These are phyloP conservation scores for Fagopyrum homotropicum DNA, from an alignment of 148 eudicot species.

Conservation along the genomic window DNA sequence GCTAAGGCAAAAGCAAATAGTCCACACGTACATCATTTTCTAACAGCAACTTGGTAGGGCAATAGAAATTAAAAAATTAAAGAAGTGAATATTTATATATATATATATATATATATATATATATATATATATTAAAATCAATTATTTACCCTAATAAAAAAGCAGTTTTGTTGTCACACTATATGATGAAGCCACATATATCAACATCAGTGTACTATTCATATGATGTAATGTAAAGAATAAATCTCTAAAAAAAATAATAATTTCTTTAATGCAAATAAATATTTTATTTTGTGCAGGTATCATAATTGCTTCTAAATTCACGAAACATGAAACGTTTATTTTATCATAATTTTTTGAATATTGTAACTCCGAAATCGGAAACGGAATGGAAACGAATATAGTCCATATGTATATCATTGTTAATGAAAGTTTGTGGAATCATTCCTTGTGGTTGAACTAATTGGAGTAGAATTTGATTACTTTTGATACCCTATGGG, in stretches of 20 bases:
- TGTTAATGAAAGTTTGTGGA: too few species aligned
- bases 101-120: neutral
- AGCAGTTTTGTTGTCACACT: neutral
- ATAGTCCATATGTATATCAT: too few species aligned
- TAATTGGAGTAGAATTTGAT: too few species aligned
- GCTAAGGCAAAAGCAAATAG: neutral
- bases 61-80: neutral
- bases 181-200: neutral
- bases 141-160: neutral
- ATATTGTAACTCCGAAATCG: neutral
- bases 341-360: neutral
- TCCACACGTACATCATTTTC: neutral
- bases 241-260: neutral
- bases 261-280: neutral
- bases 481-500: too few species aligned
- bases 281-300: neutral
- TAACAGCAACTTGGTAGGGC: neutral
- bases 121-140: neutral
- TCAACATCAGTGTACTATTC: neutral
- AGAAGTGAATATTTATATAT: neutral
- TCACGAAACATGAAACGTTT: neutral
- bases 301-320: neutral
- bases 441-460: too few species aligned
- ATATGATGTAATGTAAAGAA: neutral
- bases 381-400: neutral